Evolutionary conservation across 495 filamentous ascomycete species (phyloP).

Genomic region (Talaromyces proteolyticus): DNA sequence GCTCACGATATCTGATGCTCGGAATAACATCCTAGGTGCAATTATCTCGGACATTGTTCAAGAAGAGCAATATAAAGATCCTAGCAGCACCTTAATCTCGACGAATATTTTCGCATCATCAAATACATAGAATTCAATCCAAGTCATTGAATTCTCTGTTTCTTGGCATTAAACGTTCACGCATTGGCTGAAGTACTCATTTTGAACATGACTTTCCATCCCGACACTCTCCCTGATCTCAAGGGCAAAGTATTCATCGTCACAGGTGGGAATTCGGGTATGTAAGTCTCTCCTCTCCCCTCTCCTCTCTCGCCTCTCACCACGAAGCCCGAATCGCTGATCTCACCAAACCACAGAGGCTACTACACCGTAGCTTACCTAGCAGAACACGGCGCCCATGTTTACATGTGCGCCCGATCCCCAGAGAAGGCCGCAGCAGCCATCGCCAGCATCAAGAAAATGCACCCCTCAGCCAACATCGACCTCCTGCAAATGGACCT

Average conservation of each 20-base stretch:
- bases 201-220: conserved; percentile 34
- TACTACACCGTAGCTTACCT: conserved; percentile 31
- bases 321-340: neutral
- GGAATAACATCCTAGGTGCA: neutral
- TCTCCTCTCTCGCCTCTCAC: neutral
- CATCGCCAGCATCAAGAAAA: conserved; percentile 28
- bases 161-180: neutral
- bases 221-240: conserved; percentile 20
- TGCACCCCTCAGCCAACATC: conserved; percentile 23
- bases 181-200: conserved; percentile 4
- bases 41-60: neutral
- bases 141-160: conserved; percentile 4
- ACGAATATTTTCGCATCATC: neutral
- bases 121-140: conserved; percentile 9
- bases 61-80: conserved; percentile 19
- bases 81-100: conserved; percentile 4
- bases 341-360: conserved; percentile 8
- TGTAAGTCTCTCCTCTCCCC: conserved; percentile 19
- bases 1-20: neutral
- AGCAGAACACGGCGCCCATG: conserved; percentile 30
- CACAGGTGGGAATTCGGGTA: conserved; percentile 20
- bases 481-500: conserved; percentile 39
- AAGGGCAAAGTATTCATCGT: conserved; percentile 12
- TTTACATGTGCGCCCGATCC: conserved; percentile 35
- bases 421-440: conserved; percentile 24